Base-by-base conservation (phyloP, 192 early-diverging fungal species). In the Coemansia sp. region DNA sequence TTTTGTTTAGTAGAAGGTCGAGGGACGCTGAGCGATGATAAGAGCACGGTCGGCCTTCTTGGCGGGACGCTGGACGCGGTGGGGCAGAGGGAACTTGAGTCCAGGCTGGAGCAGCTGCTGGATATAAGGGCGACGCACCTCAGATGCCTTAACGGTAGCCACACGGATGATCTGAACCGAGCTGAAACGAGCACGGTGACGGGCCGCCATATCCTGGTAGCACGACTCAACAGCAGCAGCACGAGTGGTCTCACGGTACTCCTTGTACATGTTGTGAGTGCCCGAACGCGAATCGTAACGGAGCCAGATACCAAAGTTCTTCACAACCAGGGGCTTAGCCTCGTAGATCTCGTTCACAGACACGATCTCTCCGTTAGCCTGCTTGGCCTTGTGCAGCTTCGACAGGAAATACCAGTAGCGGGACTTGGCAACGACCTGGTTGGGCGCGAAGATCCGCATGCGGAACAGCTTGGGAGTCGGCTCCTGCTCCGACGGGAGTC, bases 241-340 rank as follows among this genome's bases (percentile, higher is more conserved):
- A 76, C 98, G 93, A 77, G 90, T 87, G 76, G 98, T 86, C 89
- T 98, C 96, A 77, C 98, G 93, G 94, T 97, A 99, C 91, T 99
- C 97, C 93, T 99, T 99, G 94, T 99, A 99, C 96, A 99, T 99
- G 94, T 99, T 99, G 95, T 99, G 98, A 71, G 97, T 99, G 74
- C 97, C 97, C 49, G 95, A 97, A 85, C 97, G 95, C 70, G 97
- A 99, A 88, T 99, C 92, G 91, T 99, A 99, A 78, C 97, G 95
- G 72, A 99, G 90, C 95, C 94, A 99, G 90, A 99, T 94, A 77
- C 97, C 97, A 82, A 90, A 99, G 94, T 96, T 99, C 91, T 98
- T 99, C 80, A 96, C 92, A 74, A 86, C 84, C 55, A 89, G 80
- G 66, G 96, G 95, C 81, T 92, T 91, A 86, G 96, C 92, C 90